A percentile compares a stretch with the other conserved stretches of the same genome.
phyloP scores from a whole-genome alignment of 202 grass and related monocot genomes.

The Zizania palustris region DNA sequence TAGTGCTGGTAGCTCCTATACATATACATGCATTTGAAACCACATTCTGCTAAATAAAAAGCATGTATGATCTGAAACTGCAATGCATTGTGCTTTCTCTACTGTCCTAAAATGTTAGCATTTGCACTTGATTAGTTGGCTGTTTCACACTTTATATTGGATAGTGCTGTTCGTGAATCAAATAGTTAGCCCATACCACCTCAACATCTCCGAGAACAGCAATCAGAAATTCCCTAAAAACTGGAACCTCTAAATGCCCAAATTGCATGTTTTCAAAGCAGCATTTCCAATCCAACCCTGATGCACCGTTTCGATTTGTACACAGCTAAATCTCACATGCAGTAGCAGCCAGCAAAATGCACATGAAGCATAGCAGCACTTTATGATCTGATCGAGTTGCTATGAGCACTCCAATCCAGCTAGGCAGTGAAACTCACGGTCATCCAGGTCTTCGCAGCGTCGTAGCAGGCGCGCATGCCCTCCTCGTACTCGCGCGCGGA shows the following conservation, averaged over 20 bases:
- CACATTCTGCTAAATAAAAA: not conserved
- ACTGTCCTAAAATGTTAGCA: conserved; percentile 7
- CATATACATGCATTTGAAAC: not conserved
- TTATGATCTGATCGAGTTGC: not conserved
- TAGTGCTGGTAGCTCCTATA: not conserved
- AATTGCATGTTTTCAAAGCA: not conserved
- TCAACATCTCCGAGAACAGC: not conserved
- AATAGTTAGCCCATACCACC: not conserved
- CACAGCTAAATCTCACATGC: not conserved
- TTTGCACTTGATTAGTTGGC: not conserved
- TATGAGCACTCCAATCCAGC: not conserved
- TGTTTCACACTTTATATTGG: not conserved
- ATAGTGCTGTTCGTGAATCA: not conserved
- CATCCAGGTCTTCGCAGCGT: conserved; percentile 89
- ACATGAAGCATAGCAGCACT: not conserved
- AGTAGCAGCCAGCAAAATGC: not conserved
- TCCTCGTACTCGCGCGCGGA: conserved; percentile 80
- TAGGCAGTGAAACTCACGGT: conserved; percentile 49
- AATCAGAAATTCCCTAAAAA: conserved; percentile 7
- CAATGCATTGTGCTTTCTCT: not conserved
- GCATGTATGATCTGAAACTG: not conserved
- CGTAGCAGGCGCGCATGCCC: conserved; percentile 74
- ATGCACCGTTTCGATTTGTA: not conserved
- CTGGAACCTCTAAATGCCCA: not conserved
- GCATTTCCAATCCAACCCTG: not conserved